phyloP scores from a whole-genome alignment of 2,329 filamentous ascomycete genomes.

The Diaporthe longicolla region DNA sequence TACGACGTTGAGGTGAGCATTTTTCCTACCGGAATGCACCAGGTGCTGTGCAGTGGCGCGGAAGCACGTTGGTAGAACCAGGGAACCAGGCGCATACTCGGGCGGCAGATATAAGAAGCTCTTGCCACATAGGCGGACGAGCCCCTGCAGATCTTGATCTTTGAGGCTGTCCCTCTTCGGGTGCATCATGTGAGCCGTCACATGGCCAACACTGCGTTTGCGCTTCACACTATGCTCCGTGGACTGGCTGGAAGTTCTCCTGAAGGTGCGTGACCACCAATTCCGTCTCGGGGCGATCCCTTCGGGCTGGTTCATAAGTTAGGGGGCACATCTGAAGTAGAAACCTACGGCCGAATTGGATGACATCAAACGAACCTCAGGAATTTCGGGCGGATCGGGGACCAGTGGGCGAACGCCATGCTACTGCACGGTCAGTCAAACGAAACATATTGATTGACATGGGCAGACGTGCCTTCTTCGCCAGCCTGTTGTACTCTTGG shows the following conservation, averaged over 20 bases:
- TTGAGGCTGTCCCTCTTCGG: conserved; percentile 61
- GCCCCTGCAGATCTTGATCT: conserved; percentile 67
- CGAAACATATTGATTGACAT: neutral
- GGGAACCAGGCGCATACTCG: conserved; percentile 69
- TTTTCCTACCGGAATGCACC: conserved; percentile 67
- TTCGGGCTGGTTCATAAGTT: conserved; percentile 12
- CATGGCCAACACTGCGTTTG: conserved; percentile 69
- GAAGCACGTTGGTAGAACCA: conserved; percentile 75
- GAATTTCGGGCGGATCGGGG: conserved; percentile 53
- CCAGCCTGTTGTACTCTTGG: conserved; percentile 72
- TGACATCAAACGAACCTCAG: conserved; percentile 50
- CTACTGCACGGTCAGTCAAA: conserved; percentile 53
- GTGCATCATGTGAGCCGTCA: conserved; percentile 62
- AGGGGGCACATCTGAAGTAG: neutral
- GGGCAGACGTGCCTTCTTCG: conserved; percentile 63
- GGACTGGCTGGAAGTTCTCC: conserved; percentile 47
- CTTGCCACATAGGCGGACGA: conserved; percentile 74
- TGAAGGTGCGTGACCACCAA: conserved; percentile 50
- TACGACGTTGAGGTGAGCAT: neutral
- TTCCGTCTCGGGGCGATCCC: conserved; percentile 36
- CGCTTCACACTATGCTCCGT: conserved; percentile 54
- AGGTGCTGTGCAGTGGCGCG: conserved; percentile 77
- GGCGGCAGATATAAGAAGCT: conserved; percentile 72
- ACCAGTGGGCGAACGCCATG: conserved; percentile 64
- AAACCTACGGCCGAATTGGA: too few species aligned